Evolutionary conservation across 2,329 filamentous ascomycete species (phyloP).

Genomic region (Diplodia corticola): DNA sequence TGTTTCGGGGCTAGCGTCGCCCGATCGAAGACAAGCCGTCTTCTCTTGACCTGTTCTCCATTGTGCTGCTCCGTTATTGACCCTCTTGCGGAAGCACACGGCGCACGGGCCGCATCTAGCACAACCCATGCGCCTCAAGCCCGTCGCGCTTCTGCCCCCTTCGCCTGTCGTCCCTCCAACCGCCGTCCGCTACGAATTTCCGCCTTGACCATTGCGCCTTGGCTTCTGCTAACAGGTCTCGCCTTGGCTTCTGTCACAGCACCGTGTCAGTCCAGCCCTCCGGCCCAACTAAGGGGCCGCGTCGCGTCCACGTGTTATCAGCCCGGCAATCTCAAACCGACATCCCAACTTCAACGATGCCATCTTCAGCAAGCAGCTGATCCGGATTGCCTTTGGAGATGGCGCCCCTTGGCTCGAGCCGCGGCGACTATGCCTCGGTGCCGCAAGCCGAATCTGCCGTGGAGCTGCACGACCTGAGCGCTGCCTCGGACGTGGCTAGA

Average conservation of each 20-base stretch:
- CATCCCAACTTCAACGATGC: neutral
- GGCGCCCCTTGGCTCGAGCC: slow-evolving; percentile 8
- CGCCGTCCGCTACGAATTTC: neutral
- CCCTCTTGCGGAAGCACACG: neutral
- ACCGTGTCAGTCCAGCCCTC: neutral
- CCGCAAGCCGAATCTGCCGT: slow-evolving; percentile 17
- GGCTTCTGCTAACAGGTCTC: too few species aligned
- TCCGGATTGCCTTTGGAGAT: neutral
- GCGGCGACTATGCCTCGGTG: slow-evolving; percentile 14
- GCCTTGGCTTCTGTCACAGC: neutral
- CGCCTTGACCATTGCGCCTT: neutral
- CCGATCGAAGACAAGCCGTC: neutral
- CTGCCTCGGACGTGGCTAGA: too few species aligned
- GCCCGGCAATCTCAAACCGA: neutral
- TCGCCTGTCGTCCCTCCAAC: neutral
- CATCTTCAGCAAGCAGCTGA: neutral
- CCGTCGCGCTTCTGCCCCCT: slow-evolving; percentile 1
- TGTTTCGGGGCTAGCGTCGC: slow-evolving; percentile 6
- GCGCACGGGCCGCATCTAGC: neutral
- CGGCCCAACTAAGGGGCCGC: neutral
- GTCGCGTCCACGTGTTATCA: slow-evolving; percentile 13
- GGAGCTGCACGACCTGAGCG: slow-evolving; percentile 4
- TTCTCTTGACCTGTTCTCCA: neutral
- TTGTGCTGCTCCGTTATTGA: slow-evolving; percentile 8
- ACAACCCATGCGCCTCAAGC: slow-evolving; percentile 7